Evolutionary conservation across 495 filamentous ascomycete genomes (phyloP).

Genomic region (Chaetomidium leptoderma): DNA sequence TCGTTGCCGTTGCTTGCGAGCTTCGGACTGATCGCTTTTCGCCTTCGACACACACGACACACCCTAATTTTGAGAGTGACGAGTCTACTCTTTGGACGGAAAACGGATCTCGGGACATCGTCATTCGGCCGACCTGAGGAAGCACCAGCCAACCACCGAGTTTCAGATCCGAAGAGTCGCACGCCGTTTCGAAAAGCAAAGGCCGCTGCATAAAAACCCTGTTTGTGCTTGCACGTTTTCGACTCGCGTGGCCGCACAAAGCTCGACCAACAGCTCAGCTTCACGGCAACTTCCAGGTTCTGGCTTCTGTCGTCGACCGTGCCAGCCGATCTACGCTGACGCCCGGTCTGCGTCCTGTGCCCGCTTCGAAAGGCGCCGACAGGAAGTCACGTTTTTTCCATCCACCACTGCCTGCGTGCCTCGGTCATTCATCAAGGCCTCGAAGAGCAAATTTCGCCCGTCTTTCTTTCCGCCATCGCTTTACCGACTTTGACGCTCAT

Average conservation of each 20-base stretch:
- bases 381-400: background rate
- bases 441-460: slow-evolving; percentile 5
- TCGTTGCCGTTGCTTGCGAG: slow-evolving; percentile 15
- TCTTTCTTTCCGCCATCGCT: slow-evolving; percentile 23
- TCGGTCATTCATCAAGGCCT: background rate
- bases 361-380: background rate
- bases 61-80: slow-evolving; percentile 12
- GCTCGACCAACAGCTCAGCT: background rate
- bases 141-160: background rate
- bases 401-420: slow-evolving; percentile 4
- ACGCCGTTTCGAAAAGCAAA: background rate
- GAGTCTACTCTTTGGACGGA: background rate
- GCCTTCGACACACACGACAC: background rate
- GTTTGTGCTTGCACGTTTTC: slow-evolving; percentile 1
- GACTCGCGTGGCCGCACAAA: background rate
- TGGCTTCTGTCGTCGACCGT: too few species aligned
- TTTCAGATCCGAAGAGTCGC: background rate
- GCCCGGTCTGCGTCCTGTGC: slow-evolving; percentile 17
- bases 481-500: slow-evolving; percentile 29
- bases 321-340: background rate
- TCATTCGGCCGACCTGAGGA: background rate
- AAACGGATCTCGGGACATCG: background rate
- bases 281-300: background rate
- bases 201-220: slow-evolving; percentile 9
- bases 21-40: slow-evolving; percentile 9